These are phyloP conservation scores for Chaetomiaceae sp. DNA, from an alignment of 2,329 filamentous ascomycete species.

Conservation along the genomic window DNA sequence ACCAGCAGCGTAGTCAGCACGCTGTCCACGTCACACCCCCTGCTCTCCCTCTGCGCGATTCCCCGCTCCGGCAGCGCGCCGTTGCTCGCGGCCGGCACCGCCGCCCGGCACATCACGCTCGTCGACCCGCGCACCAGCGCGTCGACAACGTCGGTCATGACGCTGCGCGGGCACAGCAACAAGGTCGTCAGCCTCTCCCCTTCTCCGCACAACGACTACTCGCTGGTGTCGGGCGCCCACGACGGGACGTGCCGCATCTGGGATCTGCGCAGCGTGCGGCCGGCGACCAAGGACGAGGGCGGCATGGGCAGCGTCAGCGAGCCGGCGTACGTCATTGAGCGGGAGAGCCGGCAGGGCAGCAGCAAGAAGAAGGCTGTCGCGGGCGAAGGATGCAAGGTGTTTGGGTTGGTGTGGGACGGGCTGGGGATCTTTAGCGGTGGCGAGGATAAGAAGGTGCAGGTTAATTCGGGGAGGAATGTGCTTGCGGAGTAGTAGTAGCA, in stretches of 20 bases:
- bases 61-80: slow-evolving; percentile 56
- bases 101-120: slow-evolving; percentile 83
- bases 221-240: slow-evolving; percentile 83
- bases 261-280: slow-evolving; percentile 75
- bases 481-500: slow-evolving; percentile 33
- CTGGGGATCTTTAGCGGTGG: slow-evolving; percentile 88
- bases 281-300: slow-evolving; percentile 55
- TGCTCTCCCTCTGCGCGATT: slow-evolving; percentile 74
- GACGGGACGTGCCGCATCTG: slow-evolving; percentile 91
- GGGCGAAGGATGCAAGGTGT: slow-evolving; percentile 86
- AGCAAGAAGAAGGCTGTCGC: slow-evolving; percentile 59
- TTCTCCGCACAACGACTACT: slow-evolving; percentile 65
- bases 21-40: slow-evolving; percentile 74
- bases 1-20: slow-evolving; percentile 76
- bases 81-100: slow-evolving; percentile 69
- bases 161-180: slow-evolving; percentile 85
- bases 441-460: slow-evolving; percentile 91
- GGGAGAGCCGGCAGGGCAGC: slow-evolving; percentile 60
- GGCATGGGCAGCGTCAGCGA: slow-evolving; percentile 62
- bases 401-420: slow-evolving; percentile 78
- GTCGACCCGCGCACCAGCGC: slow-evolving; percentile 82
- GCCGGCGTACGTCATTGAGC: slow-evolving; percentile 68
- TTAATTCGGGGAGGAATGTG: slow-evolving; percentile 66
- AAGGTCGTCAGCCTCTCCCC: slow-evolving; percentile 51
- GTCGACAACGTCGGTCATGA: slow-evolving; percentile 75